Base-by-base conservation (phyloP, 768 basidiomycete genomes). In the Podaxis sp. region DNA sequence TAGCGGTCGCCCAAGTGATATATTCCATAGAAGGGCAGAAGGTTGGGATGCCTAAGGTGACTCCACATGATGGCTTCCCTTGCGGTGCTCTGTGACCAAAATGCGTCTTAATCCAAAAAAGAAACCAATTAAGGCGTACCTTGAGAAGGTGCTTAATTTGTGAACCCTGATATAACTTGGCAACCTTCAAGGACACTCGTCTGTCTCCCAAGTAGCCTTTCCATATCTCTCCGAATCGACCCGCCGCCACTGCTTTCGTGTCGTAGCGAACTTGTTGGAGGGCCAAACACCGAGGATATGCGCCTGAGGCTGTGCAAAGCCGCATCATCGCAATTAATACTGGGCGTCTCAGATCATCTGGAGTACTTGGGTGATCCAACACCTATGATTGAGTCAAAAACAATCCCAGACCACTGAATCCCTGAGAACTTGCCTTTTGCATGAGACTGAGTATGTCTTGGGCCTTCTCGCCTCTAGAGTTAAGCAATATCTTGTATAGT, bases 1-100 rank as follows among this genome's bases (percentile, higher is more conserved):
- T 68, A 66, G 12, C 57, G 59, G 57, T 76, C 74, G 7, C 64
- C 64, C 3, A 74, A 57, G 40, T 67, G 67, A 61, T 69, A 71
- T 2, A 79, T 71, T 1, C 77, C 77, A 9, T 73, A 73, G 56
- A 80, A 79, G 2, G 77, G 79, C 9, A 79, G 72, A n/a, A 80
- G 68, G 60, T 74, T 73, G 1, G 67, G 58, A 51, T 73, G 70
- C 7, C 64, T 65, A 40, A 74, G 58, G 28, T 75, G 72, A 19
- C 72, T 70, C 76, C 74, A 77, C 12, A 70, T 46, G 13, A 73
- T 57, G 6, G 72, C 72, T 61, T 76, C 75, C 59, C 68, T 26
- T 26, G 26, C 26, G 3, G 26, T 30, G 28, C 28, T 30, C 28
- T 30, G 6, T 7, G 28, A 6, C 42, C 42, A 44, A 15, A n/a